Base-by-base conservation (phyloP, 164 flowering plant species). In the Magnolia sinica region DNA sequence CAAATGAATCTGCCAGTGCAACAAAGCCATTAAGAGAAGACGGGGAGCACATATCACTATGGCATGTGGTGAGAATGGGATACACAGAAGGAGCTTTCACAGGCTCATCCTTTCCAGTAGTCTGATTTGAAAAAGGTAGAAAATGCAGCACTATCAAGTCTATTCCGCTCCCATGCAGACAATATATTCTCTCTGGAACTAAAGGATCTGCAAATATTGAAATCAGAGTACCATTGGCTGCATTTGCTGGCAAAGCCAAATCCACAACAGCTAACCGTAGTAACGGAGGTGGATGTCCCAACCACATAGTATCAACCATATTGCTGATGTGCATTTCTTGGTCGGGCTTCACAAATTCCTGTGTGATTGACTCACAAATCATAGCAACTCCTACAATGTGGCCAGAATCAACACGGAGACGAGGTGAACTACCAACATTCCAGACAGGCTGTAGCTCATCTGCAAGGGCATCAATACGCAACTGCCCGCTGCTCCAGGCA, bases 371-470 rank as follows among this genome's bases (percentile, higher is more conserved):
- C 73, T 94, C 98, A 77, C 97, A 94, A 76, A 96, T 94, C 99
- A 96, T 94, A 64, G 99, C 98, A 73, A 90, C 81, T 67, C 94
- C 91, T 64, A 79, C 77, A 45, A 92, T 85, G 51, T 68, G 83
- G 51, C 86, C 86, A 49, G 89, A 83, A 82, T 90, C 90, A 81
- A 90, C 85, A 80, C 86, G 81, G 52, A 96, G 74, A 52, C 91
- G 92, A 72, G 98, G 96, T 64, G 87, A 85, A 52, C 79, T 83
- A 68, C 87, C 89, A 71, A 75, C 74, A 69, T 74, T 88, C 99
- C 99, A 96, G n/a, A 91, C 87, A 23, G 98, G 95, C 78, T 92
- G 97, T 64, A 92, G 85, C 84, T 94, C 98, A 87, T 94, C 98
- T 68, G 95, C 97, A 76, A 96, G 84, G 74, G 99, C 97, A 88